phyloP scores from a whole-genome alignment of 169 alveolate genomes.

The Plasmodium knowlesi region DNA sequence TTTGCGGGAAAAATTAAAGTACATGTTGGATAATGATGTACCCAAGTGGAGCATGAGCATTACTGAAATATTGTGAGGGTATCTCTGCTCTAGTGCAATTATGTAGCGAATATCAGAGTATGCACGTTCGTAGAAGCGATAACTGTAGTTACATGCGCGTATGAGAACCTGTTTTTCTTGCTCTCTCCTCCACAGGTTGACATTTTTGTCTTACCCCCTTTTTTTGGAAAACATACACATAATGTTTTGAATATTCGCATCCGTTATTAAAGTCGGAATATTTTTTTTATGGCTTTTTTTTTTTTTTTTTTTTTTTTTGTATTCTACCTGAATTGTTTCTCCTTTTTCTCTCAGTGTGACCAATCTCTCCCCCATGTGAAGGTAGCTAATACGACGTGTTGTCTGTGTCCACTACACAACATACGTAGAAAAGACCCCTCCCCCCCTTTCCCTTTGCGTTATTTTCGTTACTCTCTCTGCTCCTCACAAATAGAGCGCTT shows the following conservation, averaged over 20 bases:
- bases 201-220: not conserved
- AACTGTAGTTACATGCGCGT: not conserved
- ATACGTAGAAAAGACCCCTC: not conserved
- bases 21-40: constrained; percentile 44
- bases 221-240: not conserved
- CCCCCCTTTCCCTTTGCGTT: not conserved
- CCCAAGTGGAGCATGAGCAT: constrained; percentile 42
- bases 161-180: not conserved
- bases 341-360: not conserved
- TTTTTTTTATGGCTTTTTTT: not conserved
- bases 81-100: not conserved
- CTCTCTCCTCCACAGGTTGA: not conserved
- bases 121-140: not conserved
- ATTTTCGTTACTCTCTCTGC: not conserved
- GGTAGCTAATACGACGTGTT: not conserved
- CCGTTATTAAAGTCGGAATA: not conserved
- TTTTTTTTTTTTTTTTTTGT: not conserved
- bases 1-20: constrained; percentile 33
- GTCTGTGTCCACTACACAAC: not conserved
- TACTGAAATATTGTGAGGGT: constrained; percentile 29
- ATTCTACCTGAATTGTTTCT: not conserved
- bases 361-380: not conserved
- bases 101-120: not conserved
- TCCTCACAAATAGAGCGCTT: not conserved
- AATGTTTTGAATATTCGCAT: not conserved